phyloP scores from a whole-genome alignment of 2,329 filamentous ascomycete species.

The Cladorrhinum sp. region DNA sequence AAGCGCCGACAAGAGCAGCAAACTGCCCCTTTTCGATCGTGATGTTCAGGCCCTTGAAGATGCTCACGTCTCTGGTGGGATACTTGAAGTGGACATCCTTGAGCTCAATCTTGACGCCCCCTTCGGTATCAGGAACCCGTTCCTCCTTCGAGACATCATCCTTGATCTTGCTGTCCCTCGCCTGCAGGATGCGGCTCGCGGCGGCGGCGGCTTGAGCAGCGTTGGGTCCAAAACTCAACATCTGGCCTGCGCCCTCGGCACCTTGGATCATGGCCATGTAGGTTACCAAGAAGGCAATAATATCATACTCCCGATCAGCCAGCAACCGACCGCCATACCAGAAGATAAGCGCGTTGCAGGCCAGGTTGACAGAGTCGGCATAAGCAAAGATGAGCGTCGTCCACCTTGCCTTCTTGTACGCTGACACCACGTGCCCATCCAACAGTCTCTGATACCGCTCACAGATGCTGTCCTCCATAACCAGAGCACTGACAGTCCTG shows the following conservation, averaged over 20 bases:
- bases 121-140: conserved; percentile 43
- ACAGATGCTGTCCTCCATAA: conserved; percentile 64
- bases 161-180: conserved; percentile 42
- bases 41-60: conserved; percentile 61
- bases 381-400: conserved; percentile 65
- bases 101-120: conserved; percentile 56
- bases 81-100: conserved; percentile 58
- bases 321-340: conserved; percentile 65
- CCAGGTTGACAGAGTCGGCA: conserved; percentile 64
- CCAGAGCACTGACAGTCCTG: conserved; percentile 67
- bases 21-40: conserved; percentile 67
- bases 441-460: conserved; percentile 60
- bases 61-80: conserved; percentile 53
- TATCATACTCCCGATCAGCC: conserved; percentile 41
- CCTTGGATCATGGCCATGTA: conserved; percentile 68
- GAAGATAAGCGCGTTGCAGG: conserved; percentile 61
- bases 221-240: conserved; percentile 65
- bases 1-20: conserved; percentile 66
- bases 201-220: conserved; percentile 57
- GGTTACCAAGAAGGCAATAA: conserved; percentile 51
- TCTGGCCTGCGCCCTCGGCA: conserved; percentile 63
- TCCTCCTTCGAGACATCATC: conserved; percentile 33
- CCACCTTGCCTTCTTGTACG: conserved; percentile 60
- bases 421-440: conserved; percentile 53
- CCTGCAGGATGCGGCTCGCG: conserved; percentile 56